Evolutionary conservation across 352 stramenopile genomes (phyloP), one percentile per base, ranked within the genome.

Genomic region (Saprolegnia diclina): DNA sequence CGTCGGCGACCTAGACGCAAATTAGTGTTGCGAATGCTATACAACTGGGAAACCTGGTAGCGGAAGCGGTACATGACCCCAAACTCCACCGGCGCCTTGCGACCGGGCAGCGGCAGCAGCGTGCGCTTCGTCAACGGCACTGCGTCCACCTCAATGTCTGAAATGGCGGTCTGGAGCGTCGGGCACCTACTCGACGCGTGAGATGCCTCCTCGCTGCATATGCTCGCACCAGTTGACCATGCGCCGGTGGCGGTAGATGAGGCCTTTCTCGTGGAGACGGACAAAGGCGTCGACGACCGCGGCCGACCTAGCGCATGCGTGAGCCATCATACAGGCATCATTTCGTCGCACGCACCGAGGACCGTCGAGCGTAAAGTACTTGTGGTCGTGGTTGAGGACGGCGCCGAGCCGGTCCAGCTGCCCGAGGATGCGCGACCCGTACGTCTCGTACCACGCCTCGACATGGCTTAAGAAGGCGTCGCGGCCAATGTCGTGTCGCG

Each of bases 281-380:
- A 96, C 97, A 78, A 99, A 99, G 18, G 97, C 94, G 76, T 99
- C 96, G 67, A 95, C 88, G 40, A 99, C 97, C 7, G 97, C 97
- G 55, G 87, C 91, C 71, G 86, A 98, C 69, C 52, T 57, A 57
- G n/a, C 52, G 32, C 52, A 14, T 14, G 52, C 32, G 22, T 38
- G 52, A 57, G 32, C 16, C 18, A 52, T 19, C 45, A 52, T 52
- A 21, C 52, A 16, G 52, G 22, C 22, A 16, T 14, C 16, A 16
- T 14, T 7, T 14, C 7, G 38, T 7, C 38, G 14, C 7, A 16
- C 7, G 52, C 52, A 57, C 52, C 98, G 97, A 71, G 98, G 98
- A 32, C 98, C 91, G 76, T 99, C 97, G 97, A 99, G 99, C 26
- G 97, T 99, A 68, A 99, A 99, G 67, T 97, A 96, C 73, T 97